A percentile compares a stretch with the other conserved stretches of the same genome.
Conservation (phyloP, 257 asterid species). For the Salvia hispanica region DNA sequence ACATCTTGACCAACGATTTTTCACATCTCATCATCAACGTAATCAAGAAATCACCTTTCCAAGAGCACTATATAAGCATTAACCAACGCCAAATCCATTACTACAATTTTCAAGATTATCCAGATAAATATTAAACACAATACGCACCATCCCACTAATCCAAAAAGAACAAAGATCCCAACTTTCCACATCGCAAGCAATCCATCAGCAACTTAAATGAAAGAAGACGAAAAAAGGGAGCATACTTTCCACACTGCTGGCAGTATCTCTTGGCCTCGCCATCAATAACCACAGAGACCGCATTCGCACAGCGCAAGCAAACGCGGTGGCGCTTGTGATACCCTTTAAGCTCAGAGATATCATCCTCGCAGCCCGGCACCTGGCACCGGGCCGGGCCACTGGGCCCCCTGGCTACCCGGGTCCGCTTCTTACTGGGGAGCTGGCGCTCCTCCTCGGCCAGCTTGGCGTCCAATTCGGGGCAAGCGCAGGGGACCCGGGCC, state of each 20-base stretch:
- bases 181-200: constrained; percentile 1
- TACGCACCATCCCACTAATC: background rate
- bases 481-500: constrained; percentile 87
- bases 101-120: background rate
- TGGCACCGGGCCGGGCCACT: constrained; percentile 69
- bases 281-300: constrained; percentile 63
- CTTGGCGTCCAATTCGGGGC: constrained; percentile 86
- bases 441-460: constrained; percentile 63
- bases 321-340: constrained; percentile 88
- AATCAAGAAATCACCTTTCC: background rate
- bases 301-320: constrained; percentile 83
- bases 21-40: background rate
- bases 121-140: background rate
- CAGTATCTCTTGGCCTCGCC: constrained; percentile 89
- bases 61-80: background rate
- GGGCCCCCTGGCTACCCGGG: constrained; percentile 49
- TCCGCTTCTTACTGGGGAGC: constrained; percentile 67
- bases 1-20: constrained; percentile 3
- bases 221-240: too few relatives aligned
- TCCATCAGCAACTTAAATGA: constrained; percentile 13
- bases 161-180: background rate
- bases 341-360: constrained; percentile 91
- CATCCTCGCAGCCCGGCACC: constrained; percentile 85
- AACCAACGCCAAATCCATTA: background rate
- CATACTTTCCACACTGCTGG: constrained; percentile 78